Percentiles rank a stretch among this genome's conserved stretches.
Evolutionary conservation across 495 filamentous ascomycete species (phyloP).

Genomic region (Margaritispora aquatica): DNA sequence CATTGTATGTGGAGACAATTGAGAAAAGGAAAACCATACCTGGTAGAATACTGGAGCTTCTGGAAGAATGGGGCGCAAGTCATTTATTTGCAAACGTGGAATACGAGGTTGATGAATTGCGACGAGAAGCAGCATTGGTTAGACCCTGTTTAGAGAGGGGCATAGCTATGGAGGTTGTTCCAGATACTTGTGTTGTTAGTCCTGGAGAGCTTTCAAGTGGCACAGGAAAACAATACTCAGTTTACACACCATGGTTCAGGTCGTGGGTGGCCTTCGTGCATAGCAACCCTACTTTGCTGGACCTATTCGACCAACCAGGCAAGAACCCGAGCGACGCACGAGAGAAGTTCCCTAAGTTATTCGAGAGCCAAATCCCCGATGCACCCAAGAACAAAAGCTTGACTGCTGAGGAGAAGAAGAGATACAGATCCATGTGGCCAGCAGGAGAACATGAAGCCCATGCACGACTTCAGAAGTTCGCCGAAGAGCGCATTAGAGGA

Average conservation of each 20-base stretch:
- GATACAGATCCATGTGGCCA: constrained; percentile 60
- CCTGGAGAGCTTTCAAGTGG: constrained; percentile 61
- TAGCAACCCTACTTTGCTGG: constrained; percentile 56
- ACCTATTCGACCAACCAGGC: constrained; percentile 49
- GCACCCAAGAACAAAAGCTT: constrained; percentile 61
- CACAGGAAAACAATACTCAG: constrained; percentile 70
- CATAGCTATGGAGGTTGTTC: constrained; percentile 57
- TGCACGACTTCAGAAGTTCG: constrained; percentile 60
- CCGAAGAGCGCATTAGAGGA: constrained; percentile 52
- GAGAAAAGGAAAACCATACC: constrained; percentile 59
- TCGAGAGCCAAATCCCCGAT: constrained; percentile 55
- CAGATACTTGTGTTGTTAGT: constrained; percentile 77
- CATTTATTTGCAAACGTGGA: constrained; percentile 68
- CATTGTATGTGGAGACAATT: constrained; percentile 68
- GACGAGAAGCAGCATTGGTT: constrained; percentile 65
- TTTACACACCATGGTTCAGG: constrained; percentile 78
- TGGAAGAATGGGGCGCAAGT: constrained; percentile 67
- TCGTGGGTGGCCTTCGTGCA: constrained; percentile 70
- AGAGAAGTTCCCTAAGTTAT: constrained; percentile 49
- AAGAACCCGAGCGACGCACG: constrained; percentile 54
- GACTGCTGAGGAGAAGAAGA: constrained; percentile 48
- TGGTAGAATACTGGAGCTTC: constrained; percentile 58
- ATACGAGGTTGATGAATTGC: constrained; percentile 73
- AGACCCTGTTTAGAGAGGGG: constrained; percentile 50
- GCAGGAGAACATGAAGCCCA: constrained; percentile 74